Percentiles rank a stretch among this genome's conserved stretches.
These are phyloP conservation scores for Ogataea paradorogensis DNA, from an alignment of 805 yeast genomes.

Conservation along the genomic window DNA sequence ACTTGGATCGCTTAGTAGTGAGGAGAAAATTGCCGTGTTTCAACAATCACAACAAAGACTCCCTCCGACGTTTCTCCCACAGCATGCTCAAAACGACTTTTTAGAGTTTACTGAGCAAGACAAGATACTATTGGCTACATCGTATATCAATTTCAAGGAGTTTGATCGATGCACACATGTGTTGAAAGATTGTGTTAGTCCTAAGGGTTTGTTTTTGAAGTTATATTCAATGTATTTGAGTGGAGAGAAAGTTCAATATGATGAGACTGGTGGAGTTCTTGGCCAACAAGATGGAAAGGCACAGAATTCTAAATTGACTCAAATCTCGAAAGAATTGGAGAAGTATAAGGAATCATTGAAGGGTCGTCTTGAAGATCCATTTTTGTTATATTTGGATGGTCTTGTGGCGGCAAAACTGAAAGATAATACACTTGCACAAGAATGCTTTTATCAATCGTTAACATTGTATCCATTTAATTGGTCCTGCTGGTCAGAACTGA, in stretches of 20 bases:
- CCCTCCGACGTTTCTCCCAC: constrained; percentile 11
- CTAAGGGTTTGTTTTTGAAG: constrained; percentile 57
- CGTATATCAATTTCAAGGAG: constrained; percentile 80
- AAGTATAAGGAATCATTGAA: constrained; percentile 21
- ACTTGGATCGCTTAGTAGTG: constrained; percentile 30
- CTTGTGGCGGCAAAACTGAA: constrained; percentile 60
- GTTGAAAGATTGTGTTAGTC: constrained; percentile 49
- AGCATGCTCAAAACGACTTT: constrained; percentile 23
- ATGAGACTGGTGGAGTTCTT: constrained; percentile 67
- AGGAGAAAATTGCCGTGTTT: constrained; percentile 20
- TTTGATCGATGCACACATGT: constrained; percentile 71
- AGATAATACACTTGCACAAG: constrained; percentile 58
- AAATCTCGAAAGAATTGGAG: constrained; percentile 44
- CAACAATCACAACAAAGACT: constrained; percentile 18
- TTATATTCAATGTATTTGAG: constrained; percentile 69
- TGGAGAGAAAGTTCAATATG: constrained; percentile 74
- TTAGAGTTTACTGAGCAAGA: constrained; percentile 38
- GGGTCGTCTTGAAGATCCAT: constrained; percentile 42
- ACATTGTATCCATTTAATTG: constrained; percentile 79
- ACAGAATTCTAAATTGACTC: constrained; percentile 29
- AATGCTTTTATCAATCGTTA: constrained; percentile 58
- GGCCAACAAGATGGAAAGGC: constrained; percentile 37
- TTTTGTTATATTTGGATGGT: constrained; percentile 72
- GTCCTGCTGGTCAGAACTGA: constrained; percentile 88
- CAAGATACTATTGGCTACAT: constrained; percentile 57